Evolutionary conservation across 257 asterid species (phyloP).

Genomic region (Phtheirospermum japonicum): DNA sequence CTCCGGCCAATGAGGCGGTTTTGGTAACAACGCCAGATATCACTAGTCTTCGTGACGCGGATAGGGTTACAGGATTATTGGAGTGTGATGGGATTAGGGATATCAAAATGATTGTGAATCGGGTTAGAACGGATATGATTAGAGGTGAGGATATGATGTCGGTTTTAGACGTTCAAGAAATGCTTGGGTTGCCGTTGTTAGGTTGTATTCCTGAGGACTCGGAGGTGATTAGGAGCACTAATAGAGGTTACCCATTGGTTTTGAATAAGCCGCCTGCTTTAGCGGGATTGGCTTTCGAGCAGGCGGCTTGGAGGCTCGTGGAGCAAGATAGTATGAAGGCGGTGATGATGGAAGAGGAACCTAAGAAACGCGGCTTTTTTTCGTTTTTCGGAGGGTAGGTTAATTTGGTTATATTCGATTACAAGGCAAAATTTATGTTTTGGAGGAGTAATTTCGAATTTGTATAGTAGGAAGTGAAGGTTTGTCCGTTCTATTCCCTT

Average conservation of each 20-base stretch:
- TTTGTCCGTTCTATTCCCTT: conserved; percentile 31
- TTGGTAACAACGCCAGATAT: conserved; percentile 92
- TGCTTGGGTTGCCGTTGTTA: conserved; percentile 84
- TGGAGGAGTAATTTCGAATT: conserved; percentile 12
- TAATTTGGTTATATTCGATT: neutral
- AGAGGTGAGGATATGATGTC: conserved; percentile 99
- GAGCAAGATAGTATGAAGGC: conserved; percentile 99
- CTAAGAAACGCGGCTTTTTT: conserved; percentile 88
- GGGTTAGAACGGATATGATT: conserved; percentile 95
- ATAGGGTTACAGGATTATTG: conserved; percentile 81
- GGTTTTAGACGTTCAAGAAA: conserved; percentile 89
- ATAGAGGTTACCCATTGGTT: conserved; percentile 85
- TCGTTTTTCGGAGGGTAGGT: conserved; percentile 81
- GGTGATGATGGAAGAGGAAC: conserved; percentile 92
- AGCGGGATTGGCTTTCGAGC: conserved; percentile 95
- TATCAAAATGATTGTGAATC: conserved; percentile 91
- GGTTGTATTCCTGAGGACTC: conserved; percentile 94
- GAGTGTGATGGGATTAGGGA: conserved; percentile 97
- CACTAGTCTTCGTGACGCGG: conserved; percentile 88
- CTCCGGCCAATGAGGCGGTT: conserved; percentile 95
- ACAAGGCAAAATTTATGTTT: neutral
- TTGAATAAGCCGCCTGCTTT: conserved; percentile 90
- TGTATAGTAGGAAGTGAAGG: conserved; percentile 46
- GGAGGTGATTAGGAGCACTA: conserved; percentile 91
- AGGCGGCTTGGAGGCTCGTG: conserved; percentile 97